Percentiles rank a stretch among this genome's conserved stretches.
phyloP scores from a whole-genome alignment of 164 flowering plant genomes.

The Brasenia schreberi region DNA sequence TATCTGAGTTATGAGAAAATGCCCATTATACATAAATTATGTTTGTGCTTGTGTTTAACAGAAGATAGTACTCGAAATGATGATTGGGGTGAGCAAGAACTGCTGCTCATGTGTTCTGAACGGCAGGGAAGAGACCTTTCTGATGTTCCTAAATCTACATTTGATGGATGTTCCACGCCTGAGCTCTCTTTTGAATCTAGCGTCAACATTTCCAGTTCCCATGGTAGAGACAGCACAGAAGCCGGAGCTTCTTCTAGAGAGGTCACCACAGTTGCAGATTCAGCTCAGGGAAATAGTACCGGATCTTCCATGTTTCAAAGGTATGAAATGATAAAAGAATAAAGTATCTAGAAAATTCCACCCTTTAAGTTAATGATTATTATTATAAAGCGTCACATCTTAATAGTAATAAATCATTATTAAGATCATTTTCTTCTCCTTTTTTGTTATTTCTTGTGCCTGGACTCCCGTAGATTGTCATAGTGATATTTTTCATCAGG shows the following conservation, averaged over 20 bases:
- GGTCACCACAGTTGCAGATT: conserved; percentile 17
- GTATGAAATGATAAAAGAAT: conserved; percentile 18
- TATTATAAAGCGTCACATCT: too few species aligned
- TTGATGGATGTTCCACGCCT: conserved; percentile 15
- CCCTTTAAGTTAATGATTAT: too few species aligned
- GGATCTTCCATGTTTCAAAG: conserved; percentile 66
- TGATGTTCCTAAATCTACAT: conserved; percentile 17
- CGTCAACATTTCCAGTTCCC: conserved; percentile 17
- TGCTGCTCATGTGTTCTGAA: conserved; percentile 34
- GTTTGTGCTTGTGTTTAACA: conserved; percentile 4
- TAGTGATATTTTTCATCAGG: too few species aligned
- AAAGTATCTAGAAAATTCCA: neutral
- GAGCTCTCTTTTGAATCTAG: conserved; percentile 16
- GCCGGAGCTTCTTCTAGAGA: conserved; percentile 21
- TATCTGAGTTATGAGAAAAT: neutral
- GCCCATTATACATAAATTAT: neutral
- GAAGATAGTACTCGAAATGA: conserved; percentile 22
- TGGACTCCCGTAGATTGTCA: too few species aligned
- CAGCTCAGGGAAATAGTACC: conserved; percentile 21
- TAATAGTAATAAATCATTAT: too few species aligned
- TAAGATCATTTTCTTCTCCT: too few species aligned
- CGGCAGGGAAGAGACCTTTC: conserved; percentile 8
- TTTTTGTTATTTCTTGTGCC: too few species aligned
- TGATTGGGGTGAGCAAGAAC: conserved; percentile 29
- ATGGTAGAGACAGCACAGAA: conserved; percentile 17